Evolutionary conservation across 495 filamentous ascomycete genomes (phyloP).

Genomic region (Sordaria brevicollis): DNA sequence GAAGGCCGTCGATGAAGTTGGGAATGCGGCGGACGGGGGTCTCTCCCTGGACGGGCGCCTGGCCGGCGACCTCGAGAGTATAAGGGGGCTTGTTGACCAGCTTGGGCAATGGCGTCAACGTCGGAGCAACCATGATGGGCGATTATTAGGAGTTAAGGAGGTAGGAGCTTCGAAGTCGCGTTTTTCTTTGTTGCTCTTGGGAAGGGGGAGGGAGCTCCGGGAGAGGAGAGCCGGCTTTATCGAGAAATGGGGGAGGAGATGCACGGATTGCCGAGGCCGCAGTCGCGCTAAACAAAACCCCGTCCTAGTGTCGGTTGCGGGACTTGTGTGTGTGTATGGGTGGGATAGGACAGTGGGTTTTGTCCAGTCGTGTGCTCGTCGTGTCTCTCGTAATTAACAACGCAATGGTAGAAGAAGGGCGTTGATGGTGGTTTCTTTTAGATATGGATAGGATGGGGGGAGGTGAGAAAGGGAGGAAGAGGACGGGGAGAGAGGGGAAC

Average conservation of each 20-base stretch:
- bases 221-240: background rate
- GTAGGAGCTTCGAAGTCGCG: background rate
- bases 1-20: conserved; percentile 57
- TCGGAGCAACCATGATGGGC: background rate
- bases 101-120: background rate
- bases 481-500: background rate
- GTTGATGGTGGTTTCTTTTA: background rate
- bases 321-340: background rate
- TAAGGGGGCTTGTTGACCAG: conserved; percentile 46
- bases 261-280: background rate
- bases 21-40: conserved; percentile 82
- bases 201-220: background rate
- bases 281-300: background rate
- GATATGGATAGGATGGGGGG: background rate
- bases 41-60: conserved; percentile 67
- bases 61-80: conserved; percentile 68
- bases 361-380: no score
- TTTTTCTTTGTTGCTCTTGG: background rate
- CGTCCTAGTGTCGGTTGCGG: background rate
- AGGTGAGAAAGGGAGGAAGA: background rate
- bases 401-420: background rate
- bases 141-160: background rate
- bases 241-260: background rate
- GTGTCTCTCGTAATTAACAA: background rate
- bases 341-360: no score